Percentiles rank a stretch among this genome's conserved stretches.
phyloP scores from a whole-genome alignment of 2,329 filamentous ascomycete genomes.

The Sclerotiophoma versabilis region DNA sequence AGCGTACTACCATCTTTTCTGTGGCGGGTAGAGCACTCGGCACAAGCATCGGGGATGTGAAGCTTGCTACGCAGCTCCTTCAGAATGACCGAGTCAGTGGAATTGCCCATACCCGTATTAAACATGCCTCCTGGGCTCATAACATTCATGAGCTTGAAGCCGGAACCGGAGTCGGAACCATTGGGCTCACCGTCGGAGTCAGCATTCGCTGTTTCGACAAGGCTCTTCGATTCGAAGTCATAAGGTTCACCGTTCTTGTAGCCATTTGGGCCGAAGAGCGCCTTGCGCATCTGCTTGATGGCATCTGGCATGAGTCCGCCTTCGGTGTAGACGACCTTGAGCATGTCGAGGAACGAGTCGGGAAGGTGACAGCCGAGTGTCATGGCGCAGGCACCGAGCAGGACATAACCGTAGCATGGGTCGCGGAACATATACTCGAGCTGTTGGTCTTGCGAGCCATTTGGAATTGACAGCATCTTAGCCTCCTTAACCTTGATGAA shows the following conservation, averaged over 20 bases:
- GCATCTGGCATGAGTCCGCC: constrained; percentile 23
- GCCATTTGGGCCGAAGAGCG: constrained; percentile 26
- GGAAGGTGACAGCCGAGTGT: constrained; percentile 26
- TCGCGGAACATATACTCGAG: constrained; percentile 11
- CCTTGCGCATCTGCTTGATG: constrained; percentile 27
- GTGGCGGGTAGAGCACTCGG: constrained; percentile 18
- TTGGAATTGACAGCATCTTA: constrained; percentile 15
- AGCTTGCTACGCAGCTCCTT: constrained; percentile 29
- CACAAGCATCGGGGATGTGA: constrained; percentile 22
- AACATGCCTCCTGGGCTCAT: constrained; percentile 21
- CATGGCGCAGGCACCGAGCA: constrained; percentile 32
- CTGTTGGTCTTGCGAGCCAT: constrained; percentile 1
- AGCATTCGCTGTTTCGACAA: constrained; percentile 3
- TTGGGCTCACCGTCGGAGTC: constrained; percentile 6
- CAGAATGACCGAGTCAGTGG: constrained; percentile 18
- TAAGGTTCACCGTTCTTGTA: constrained; percentile 27
- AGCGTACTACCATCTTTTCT: constrained; percentile 16
- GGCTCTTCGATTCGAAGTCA: constrained; percentile 26
- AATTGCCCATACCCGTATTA: constrained; percentile 22
- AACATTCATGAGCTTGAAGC: constrained; percentile 22
- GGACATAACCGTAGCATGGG: constrained; percentile 27
- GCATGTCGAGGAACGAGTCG: constrained; percentile 14
- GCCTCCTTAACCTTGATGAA: constrained; percentile 21
- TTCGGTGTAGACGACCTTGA: constrained; percentile 29
- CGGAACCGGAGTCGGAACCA: not conserved